phyloP scores from a whole-genome alignment of 2,329 filamentous ascomycete genomes.

The Nemania sp. region DNA sequence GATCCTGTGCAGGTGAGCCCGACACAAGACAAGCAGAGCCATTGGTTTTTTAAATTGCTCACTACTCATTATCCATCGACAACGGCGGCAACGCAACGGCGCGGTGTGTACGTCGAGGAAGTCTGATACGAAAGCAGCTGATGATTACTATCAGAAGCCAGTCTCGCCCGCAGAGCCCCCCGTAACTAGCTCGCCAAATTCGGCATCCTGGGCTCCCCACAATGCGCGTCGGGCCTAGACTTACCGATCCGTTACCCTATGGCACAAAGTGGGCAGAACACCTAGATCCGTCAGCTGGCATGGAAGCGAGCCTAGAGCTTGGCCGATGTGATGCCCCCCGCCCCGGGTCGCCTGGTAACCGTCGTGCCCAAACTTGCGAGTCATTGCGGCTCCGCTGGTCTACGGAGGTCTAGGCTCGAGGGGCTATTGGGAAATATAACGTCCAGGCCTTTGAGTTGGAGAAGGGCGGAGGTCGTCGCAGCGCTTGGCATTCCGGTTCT shows the following conservation, averaged over 20 bases:
- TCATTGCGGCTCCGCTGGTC: slow-evolving; percentile 23
- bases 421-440: background rate
- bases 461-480: slow-evolving; percentile 2
- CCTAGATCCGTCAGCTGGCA: slow-evolving; percentile 8
- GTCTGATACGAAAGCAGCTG: slow-evolving; percentile 9
- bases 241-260: slow-evolving; percentile 7
- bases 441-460: background rate
- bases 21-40: slow-evolving; percentile 16
- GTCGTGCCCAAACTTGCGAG: slow-evolving; percentile 17
- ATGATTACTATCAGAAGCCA: slow-evolving; percentile 6
- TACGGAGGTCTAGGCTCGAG: slow-evolving; percentile 14
- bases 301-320: slow-evolving; percentile 8
- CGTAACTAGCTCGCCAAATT: slow-evolving; percentile 6
- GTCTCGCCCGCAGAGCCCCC: background rate
- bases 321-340: slow-evolving; percentile 6
- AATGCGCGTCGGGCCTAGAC: slow-evolving; percentile 8
- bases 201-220: slow-evolving; percentile 12
- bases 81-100: background rate
- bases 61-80: slow-evolving; percentile 5
- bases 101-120: background rate
- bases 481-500: slow-evolving; percentile 13
- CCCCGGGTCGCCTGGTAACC: slow-evolving; percentile 10
- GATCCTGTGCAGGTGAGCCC: slow-evolving; percentile 4
- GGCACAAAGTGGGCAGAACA: background rate
- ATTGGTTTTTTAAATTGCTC: background rate